Evolutionary conservation across 1,284 basidiomycete species (phyloP), one percentile per base, ranked within the genome.

Genomic region (Gymnopus androsaceus): DNA sequence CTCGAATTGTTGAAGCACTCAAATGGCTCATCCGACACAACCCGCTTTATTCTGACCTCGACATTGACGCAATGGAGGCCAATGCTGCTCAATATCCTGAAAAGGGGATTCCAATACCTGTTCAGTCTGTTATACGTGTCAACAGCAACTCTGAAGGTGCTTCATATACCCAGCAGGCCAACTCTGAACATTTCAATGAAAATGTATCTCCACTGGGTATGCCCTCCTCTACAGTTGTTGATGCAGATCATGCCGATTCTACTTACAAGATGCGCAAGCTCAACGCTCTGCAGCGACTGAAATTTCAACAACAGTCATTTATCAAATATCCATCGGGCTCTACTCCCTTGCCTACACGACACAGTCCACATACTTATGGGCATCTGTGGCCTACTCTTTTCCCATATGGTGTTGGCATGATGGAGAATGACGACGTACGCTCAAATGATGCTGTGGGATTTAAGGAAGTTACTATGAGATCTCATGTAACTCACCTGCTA

Each of bases 331-430:
- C 31, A n/a, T 33, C 36, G 17, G 49, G 36, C 34, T 36, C n/a
- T 36, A 36, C 9, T 9, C n/a, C 34, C 34, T 36, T 9, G n/a
- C n/a, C n/a, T n/a, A n/a, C n/a, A n/a, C n/a, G n/a, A n/a, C n/a
- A n/a, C n/a, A n/a, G n/a, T n/a, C n/a, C n/a, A n/a, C n/a, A n/a
- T n/a, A n/a, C n/a, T n/a, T n/a, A n/a, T n/a, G n/a, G n/a, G n/a
- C n/a, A n/a, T n/a, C 67, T 50, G 5, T 50, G 37, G 14, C 48
- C 48, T 3, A 50, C 48, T 2, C 12, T 50, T 1, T 50, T 34
- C 21, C 48, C 48, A 9, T 50, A 50, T 34, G 48, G 48, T 4
- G 1, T 50, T 4, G 30, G 48, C 3, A 33, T 28, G 4, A 34
- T 33, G 14, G n/a, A n/a, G n/a, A n/a, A n/a, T n/a, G n/a, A n/a